phyloP scores from a whole-genome alignment of 164 flowering plant genomes.

The Macadamia tetraphylla region DNA sequence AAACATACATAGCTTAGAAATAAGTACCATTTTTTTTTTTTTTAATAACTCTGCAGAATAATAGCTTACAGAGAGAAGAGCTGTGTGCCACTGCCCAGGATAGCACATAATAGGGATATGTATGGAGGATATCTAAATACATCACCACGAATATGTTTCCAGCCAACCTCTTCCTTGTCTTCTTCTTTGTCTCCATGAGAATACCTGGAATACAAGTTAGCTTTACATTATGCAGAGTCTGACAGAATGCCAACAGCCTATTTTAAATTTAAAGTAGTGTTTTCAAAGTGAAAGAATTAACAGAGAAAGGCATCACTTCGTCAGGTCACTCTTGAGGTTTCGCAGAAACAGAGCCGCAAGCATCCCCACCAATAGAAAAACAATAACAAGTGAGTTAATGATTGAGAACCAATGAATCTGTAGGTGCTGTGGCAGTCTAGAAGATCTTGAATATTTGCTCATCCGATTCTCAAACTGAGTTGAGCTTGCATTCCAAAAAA shows the following conservation, averaged over 20 bases:
- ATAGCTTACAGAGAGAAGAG: slow-evolving; percentile 53
- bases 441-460: slow-evolving; percentile 50
- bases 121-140: slow-evolving; percentile 59
- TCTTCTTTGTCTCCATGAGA: slow-evolving; percentile 63
- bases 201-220: slow-evolving; percentile 31
- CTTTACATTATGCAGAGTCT: slow-evolving; percentile 2
- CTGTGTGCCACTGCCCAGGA: slow-evolving; percentile 72
- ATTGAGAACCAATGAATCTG: slow-evolving; percentile 73
- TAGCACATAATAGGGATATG: slow-evolving; percentile 52
- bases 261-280: not conserved
- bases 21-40: not conserved
- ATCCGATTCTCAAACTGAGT: slow-evolving; percentile 43
- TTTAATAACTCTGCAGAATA: not conserved
- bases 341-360: slow-evolving; percentile 41
- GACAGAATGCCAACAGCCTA: not conserved
- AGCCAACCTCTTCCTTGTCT: slow-evolving; percentile 57
- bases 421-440: slow-evolving; percentile 33
- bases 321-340: slow-evolving; percentile 60
- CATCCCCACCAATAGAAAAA: slow-evolving; percentile 55
- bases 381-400: slow-evolving; percentile 43
- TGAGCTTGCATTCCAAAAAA: slow-evolving; percentile 53
- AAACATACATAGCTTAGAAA: not conserved
- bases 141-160: slow-evolving; percentile 67
- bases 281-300: not conserved
- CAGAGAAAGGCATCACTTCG: slow-evolving; percentile 12